phyloP scores from a whole-genome alignment of 164 flowering plant genomes.

The Tetracentron sinense region DNA sequence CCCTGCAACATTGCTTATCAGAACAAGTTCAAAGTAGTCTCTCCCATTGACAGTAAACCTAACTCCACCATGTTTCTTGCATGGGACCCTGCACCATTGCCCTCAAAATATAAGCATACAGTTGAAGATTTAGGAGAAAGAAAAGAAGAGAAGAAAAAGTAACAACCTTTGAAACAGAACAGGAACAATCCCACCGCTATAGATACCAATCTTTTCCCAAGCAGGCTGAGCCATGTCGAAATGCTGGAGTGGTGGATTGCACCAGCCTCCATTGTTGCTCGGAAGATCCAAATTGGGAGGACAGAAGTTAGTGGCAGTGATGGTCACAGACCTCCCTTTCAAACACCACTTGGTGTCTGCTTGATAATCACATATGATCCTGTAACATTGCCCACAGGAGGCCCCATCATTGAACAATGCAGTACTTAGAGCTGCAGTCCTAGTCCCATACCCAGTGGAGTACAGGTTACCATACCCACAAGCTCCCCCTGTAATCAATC shows the following conservation, averaged over 20 bases:
- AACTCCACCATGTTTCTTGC: conserved; percentile 77
- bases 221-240: conserved; percentile 98
- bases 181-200: conserved; percentile 82
- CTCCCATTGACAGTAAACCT: conserved; percentile 81
- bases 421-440: conserved; percentile 75
- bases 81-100: conserved; percentile 64
- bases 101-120: not conserved
- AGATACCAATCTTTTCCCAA: conserved; percentile 80
- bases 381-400: conserved; percentile 80
- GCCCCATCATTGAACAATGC: conserved; percentile 82
- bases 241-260: conserved; percentile 86
- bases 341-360: conserved; percentile 63
- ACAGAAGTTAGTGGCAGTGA: conserved; percentile 90
- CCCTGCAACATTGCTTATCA: conserved; percentile 68
- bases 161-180: conserved; percentile 64
- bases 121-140: not conserved
- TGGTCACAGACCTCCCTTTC: conserved; percentile 57
- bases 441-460: conserved; percentile 56
- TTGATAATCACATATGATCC: conserved; percentile 55
- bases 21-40: conserved; percentile 79
- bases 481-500: conserved; percentile 51
- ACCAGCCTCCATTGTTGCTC: conserved; percentile 84
- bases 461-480: conserved; percentile 78
- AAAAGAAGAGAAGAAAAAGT: not conserved
- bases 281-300: conserved; percentile 83